phyloP scores from a whole-genome alignment of 768 basidiomycete species.

The Grammothele lineata region DNA sequence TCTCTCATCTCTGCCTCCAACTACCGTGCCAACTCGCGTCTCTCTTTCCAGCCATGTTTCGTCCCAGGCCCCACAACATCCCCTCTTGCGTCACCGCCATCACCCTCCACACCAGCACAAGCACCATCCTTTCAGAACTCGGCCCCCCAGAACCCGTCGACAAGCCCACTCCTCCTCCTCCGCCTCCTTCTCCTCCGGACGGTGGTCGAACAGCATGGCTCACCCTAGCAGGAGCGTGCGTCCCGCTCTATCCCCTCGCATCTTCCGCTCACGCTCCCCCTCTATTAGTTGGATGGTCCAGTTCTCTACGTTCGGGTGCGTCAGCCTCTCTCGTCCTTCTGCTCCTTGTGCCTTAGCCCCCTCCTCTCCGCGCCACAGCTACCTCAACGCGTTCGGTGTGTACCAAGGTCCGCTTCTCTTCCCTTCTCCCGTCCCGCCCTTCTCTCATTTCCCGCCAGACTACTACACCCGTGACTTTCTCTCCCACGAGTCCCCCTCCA shows the following conservation, averaged over 20 bases:
- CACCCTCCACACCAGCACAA: background rate
- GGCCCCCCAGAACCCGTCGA: conserved; percentile 4
- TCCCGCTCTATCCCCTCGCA: background rate
- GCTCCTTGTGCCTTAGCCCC: background rate
- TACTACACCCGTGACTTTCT: conserved; percentile 17
- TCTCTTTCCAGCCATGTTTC: background rate
- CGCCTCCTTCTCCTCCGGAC: conserved; percentile 5
- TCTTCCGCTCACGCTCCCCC: background rate
- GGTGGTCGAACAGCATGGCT: conserved; percentile 16
- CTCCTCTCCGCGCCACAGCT: no score
- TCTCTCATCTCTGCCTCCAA: background rate
- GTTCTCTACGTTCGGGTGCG: conserved; percentile 22
- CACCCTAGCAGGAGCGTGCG: conserved; percentile 22
- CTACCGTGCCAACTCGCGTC: background rate
- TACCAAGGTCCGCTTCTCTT: conserved; percentile 21
- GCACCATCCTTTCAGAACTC: conserved; percentile 3
- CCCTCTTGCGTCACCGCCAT: background rate
- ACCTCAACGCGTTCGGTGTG: conserved; percentile 26
- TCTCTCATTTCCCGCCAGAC: conserved; percentile 8
- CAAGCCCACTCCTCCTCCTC: background rate
- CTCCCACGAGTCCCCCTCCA: conserved; percentile 14
- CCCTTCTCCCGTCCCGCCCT: background rate
- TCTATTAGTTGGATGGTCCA: conserved; percentile 20
- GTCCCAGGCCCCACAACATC: background rate
- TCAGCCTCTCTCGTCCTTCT: background rate